Percentiles rank a stretch among this genome's conserved stretches.
Conservation (phyloP, 129 eudicot species). For the Rutidosis leptorrhynchoides region DNA sequence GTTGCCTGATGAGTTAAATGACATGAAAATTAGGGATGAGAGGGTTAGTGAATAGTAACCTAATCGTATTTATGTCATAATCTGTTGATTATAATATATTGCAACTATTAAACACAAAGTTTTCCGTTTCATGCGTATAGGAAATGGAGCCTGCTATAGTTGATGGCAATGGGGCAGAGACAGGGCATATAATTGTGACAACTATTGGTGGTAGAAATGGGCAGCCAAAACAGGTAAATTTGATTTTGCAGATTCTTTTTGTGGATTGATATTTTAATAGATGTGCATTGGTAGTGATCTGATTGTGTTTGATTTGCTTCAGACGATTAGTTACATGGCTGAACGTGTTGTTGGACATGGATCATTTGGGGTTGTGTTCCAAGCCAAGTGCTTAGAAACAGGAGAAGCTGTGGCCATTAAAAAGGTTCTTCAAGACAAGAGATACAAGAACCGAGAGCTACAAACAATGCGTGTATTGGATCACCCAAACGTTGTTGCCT, state of each 20-base stretch:
- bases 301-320: conserved; percentile 16
- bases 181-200: conserved; percentile 93
- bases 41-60: conserved; percentile 42
- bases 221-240: conserved; percentile 77
- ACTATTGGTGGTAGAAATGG: conserved; percentile 95
- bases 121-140: conserved; percentile 28
- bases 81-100: not conserved
- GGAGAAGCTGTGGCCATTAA: conserved; percentile 91
- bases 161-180: conserved; percentile 89
- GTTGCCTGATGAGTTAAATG: conserved; percentile 79
- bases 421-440: conserved; percentile 84
- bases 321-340: conserved; percentile 96
- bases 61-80: not conserved
- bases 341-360: conserved; percentile 94
- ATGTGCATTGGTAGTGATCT: conserved; percentile 10
- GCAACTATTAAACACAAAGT: not conserved
- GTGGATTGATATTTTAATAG: not conserved
- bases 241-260: not conserved
- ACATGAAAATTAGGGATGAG: conserved; percentile 83
- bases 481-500: conserved; percentile 84
- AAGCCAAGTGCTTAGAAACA: conserved; percentile 90
- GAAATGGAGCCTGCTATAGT: conserved; percentile 83
- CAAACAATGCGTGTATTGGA: conserved; percentile 91
- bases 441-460: conserved; percentile 90
- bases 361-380: conserved; percentile 91